Evolutionary conservation across 202 grass and related monocot species (phyloP), one percentile per base, ranked within the genome.

Genomic region (Saccharum hybrid): DNA sequence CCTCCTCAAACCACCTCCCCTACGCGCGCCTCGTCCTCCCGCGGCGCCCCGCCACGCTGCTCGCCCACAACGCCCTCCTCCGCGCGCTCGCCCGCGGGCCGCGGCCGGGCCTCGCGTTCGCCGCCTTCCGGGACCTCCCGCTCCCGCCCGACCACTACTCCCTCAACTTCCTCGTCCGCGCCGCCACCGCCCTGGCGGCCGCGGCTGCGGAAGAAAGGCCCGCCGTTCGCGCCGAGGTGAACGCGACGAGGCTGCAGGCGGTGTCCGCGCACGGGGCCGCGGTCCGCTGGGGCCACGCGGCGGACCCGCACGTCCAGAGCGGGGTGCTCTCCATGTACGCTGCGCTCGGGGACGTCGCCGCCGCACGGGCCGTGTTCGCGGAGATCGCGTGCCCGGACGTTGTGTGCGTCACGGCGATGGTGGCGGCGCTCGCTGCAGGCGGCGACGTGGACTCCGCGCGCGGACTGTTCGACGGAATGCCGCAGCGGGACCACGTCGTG

Each of bases 251-350:
- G 63, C 75, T 74, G 31, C 40, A 70, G 68, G 89, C 79, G 14
- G 52, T 61, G 34, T 86, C 87, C 41, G 86, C 89, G 48, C 89
- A 94, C 61, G 85, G 76, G 16, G 89, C 89, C 13, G 82, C 87
- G 37, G 68, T 91, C 52, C 72, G 87, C 40, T 71, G 59, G 30
- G 91, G 94, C 37, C 85, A 89, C 74, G 89, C 63, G 45, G 76
- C 73, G 6, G 77, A 90, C 82, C 76, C 51, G 12, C 89, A 94
- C 81, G 91, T 92, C 19, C 89, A 92, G 77, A 94, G 91, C 76
- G 78, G 85, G 12, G 79, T 84, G 61, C 82, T 97, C 42, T 87
- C 88, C 65, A 90, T 97, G 91, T 97, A 97, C 88, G 89, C 87
- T 23, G 85, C 82, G 34, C 72, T 90, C 16, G 87, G 82, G 70